These are phyloP conservation scores for Cyphellophora europaea DNA, from an alignment of 2,329 filamentous ascomycete species.

Conservation along the genomic window DNA sequence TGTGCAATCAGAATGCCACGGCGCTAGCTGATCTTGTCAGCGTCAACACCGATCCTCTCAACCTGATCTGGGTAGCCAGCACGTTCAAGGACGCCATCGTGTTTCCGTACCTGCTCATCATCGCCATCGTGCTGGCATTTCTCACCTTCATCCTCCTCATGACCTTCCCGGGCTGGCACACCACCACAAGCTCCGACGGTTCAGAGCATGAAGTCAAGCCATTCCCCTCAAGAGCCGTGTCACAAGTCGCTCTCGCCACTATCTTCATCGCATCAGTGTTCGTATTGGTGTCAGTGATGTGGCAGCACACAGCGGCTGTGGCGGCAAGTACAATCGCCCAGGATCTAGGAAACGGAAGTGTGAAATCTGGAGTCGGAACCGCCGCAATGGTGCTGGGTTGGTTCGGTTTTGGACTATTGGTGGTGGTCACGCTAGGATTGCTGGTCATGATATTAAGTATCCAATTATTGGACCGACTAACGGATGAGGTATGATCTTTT, in stretches of 20 bases:
- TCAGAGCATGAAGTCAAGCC: conserved; percentile 86
- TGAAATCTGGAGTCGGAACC: conserved; percentile 80
- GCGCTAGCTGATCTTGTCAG: conserved; percentile 80
- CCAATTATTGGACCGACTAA: conserved; percentile 58
- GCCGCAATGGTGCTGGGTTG: conserved; percentile 95
- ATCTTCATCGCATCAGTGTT: conserved; percentile 67
- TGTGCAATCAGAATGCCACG: conserved; percentile 96
- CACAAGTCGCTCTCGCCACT: conserved; percentile 83
- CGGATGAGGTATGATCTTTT: conserved; percentile 28
- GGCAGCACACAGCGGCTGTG: conserved; percentile 82
- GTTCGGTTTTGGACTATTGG: conserved; percentile 90
- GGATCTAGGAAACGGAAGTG: conserved; percentile 82
- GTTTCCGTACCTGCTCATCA: conserved; percentile 94
- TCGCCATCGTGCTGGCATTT: conserved; percentile 95
- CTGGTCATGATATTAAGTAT: conserved; percentile 97
- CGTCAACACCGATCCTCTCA: conserved; percentile 89
- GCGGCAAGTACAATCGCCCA: conserved; percentile 89
- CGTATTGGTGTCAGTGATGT: conserved; percentile 53
- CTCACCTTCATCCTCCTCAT: conserved; percentile 89
- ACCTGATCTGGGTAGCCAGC: conserved; percentile 90
- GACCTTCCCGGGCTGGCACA: conserved; percentile 96
- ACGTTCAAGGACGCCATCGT: conserved; percentile 99
- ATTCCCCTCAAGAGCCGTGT: conserved; percentile 85
- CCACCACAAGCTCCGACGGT: conserved; percentile 71
- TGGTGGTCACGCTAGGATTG: conserved; percentile 89